Conservation (phyloP, 768 basidiomycete species). For the Rhizopogon vulgaris region DNA sequence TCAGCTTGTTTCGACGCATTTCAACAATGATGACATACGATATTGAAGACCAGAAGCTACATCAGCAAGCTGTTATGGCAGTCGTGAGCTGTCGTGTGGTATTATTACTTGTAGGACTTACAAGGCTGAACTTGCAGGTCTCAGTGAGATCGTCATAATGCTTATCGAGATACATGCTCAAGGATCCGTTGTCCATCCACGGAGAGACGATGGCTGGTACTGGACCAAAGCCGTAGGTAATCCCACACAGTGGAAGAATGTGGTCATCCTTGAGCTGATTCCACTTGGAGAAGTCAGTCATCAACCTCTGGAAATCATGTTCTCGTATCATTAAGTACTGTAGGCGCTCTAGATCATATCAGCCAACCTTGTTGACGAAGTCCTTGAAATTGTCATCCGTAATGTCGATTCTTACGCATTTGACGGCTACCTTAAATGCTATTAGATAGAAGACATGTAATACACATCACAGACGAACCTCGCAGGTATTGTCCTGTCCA, state of each 20-base stretch:
- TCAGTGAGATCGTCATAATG: conserved; percentile 3
- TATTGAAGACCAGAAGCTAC: not conserved
- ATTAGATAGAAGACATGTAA: not conserved
- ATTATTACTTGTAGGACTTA: not conserved
- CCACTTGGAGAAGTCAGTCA: conserved; percentile 6
- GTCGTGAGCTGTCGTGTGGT: not conserved
- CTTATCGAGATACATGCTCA: conserved; percentile 8
- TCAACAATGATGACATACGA: not conserved
- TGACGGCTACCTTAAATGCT: not conserved
- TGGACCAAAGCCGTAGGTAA: conserved; percentile 13
- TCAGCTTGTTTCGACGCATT: not conserved
- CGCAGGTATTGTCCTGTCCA: conserved; percentile 1
- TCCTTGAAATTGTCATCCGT: not conserved
- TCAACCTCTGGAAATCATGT: not conserved
- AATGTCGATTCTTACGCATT: not conserved
- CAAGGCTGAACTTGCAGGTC: conserved; percentile 8
- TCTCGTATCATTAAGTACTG: not conserved
- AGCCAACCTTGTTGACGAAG: too few relatives aligned
- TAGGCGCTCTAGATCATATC: too few relatives aligned
- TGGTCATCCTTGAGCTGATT: conserved; percentile 10
- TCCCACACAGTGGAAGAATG: conserved; percentile 13
- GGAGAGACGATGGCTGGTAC: conserved; percentile 15
- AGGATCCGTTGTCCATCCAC: conserved; percentile 11
- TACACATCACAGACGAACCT: not conserved
- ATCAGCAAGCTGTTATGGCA: not conserved